phyloP scores from a whole-genome alignment of 2,329 filamentous ascomycete genomes.

The Aspergillus latus region DNA sequence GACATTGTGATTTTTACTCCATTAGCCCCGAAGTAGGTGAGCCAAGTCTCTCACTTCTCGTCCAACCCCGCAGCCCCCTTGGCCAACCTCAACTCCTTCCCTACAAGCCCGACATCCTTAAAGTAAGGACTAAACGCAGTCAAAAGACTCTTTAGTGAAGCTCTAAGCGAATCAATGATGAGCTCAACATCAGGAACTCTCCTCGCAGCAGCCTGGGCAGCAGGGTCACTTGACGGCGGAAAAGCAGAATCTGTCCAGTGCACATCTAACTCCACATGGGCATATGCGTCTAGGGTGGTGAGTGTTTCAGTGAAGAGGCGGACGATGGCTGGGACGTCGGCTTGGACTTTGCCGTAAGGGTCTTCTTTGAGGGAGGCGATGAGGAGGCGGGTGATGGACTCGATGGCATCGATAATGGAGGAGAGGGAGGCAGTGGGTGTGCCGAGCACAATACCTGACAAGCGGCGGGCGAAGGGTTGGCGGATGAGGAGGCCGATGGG shows the following conservation, averaged over 20 bases:
- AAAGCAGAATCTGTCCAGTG: conserved; percentile 79
- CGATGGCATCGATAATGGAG: conserved; percentile 69
- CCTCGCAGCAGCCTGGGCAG: conserved; percentile 36
- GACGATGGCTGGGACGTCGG: conserved; percentile 73
- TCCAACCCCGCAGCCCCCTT: conserved; percentile 58
- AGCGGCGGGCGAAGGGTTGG: conserved; percentile 64
- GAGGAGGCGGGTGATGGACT: conserved; percentile 67
- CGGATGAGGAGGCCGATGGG: conserved; percentile 68
- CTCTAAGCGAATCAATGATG: conserved; percentile 64
- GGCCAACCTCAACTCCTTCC: conserved; percentile 71
- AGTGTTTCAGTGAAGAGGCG: conserved; percentile 70
- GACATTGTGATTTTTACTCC: too few species aligned
- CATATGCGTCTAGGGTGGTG: conserved; percentile 67
- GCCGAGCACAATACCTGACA: conserved; percentile 69
- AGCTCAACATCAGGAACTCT: conserved; percentile 66
- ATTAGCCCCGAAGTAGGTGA: neutral
- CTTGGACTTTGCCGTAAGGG: conserved; percentile 79
- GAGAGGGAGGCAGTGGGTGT: conserved; percentile 68
- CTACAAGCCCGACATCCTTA: conserved; percentile 66
- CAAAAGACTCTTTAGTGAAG: conserved; percentile 65
- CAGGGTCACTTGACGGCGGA: conserved; percentile 36
- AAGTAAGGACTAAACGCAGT: conserved; percentile 73
- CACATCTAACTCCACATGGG: conserved; percentile 49
- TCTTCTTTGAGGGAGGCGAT: conserved; percentile 77
- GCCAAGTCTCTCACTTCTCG: conserved; percentile 17